Conservation (phyloP, 495 filamentous ascomycete genomes). For the Trichoderma erinaceum region DNA sequence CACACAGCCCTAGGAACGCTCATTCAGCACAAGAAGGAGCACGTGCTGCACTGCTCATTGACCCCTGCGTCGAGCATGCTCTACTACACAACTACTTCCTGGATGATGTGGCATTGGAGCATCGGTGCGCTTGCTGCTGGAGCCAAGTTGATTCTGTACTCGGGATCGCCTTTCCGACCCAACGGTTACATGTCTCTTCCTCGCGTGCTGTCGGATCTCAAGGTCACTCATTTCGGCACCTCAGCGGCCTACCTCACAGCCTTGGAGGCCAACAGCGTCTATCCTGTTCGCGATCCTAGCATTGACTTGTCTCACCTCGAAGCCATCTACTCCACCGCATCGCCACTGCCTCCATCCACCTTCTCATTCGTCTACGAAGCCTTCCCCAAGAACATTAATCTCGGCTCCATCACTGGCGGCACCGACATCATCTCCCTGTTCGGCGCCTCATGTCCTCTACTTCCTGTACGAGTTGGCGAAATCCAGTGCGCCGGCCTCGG, state of each 20-base stretch:
- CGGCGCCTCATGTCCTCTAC: constrained; percentile 73
- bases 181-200: constrained; percentile 39
- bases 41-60: constrained; percentile 75
- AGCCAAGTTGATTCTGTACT: constrained; percentile 76
- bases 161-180: constrained; percentile 76
- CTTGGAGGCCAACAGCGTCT: constrained; percentile 72
- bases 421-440: constrained; percentile 95
- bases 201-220: constrained; percentile 33
- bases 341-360: constrained; percentile 84
- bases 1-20: constrained; percentile 83
- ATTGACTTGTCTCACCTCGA: constrained; percentile 52
- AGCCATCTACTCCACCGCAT: constrained; percentile 90
- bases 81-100: constrained; percentile 87
- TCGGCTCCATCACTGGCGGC: constrained; percentile 80
- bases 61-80: constrained; percentile 46
- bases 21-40: constrained; percentile 93
- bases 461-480: constrained; percentile 82
- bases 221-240: constrained; percentile 87
- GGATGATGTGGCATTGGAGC: constrained; percentile 99
- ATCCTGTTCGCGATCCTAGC: constrained; percentile 50
- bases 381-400: constrained; percentile 67
- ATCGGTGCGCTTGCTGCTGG: constrained; percentile 75
- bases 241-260: constrained; percentile 89
- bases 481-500: constrained; percentile 87
- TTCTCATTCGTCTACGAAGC: constrained; percentile 82